A percentile compares a stretch with the other conserved stretches of the same genome.
These are phyloP conservation scores for Umbelopsis sp. DNA, from an alignment of 192 early-diverging fungal genomes.

Conservation along the genomic window DNA sequence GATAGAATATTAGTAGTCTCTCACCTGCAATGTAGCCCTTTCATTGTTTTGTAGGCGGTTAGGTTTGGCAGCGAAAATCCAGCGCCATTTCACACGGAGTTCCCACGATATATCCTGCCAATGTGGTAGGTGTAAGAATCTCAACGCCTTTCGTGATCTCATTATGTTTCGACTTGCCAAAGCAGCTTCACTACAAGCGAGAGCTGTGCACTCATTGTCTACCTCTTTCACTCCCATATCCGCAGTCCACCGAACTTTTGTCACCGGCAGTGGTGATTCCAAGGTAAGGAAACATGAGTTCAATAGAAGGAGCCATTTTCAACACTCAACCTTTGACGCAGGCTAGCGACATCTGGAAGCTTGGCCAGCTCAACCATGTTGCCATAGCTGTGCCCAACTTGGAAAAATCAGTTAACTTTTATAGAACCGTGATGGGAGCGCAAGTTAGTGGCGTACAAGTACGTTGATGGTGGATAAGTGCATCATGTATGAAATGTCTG, in stretches of 20 bases:
- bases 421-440: slow-evolving; percentile 70
- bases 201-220: neutral
- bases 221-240: neutral
- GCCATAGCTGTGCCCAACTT: slow-evolving; percentile 82
- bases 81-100: neutral
- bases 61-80: no score
- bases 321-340: neutral
- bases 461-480: slow-evolving; percentile 9
- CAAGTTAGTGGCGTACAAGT: slow-evolving; percentile 69
- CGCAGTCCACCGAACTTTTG: neutral
- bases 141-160: neutral
- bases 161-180: neutral
- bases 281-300: neutral
- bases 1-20: no score
- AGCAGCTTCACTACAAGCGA: neutral
- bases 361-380: slow-evolving; percentile 81
- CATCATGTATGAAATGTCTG: no score
- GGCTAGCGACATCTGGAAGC: slow-evolving; percentile 55
- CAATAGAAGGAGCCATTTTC: no score
- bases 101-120: slow-evolving; percentile 6
- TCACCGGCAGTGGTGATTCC: neutral
- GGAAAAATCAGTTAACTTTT: slow-evolving; percentile 69
- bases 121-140: neutral
- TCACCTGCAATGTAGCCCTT: no score
- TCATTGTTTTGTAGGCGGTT: no score